Evolutionary conservation across 108 stramenopile species (phyloP), one percentile per base, ranked within the genome.

Genomic region (Cylindrotheca closterium): DNA sequence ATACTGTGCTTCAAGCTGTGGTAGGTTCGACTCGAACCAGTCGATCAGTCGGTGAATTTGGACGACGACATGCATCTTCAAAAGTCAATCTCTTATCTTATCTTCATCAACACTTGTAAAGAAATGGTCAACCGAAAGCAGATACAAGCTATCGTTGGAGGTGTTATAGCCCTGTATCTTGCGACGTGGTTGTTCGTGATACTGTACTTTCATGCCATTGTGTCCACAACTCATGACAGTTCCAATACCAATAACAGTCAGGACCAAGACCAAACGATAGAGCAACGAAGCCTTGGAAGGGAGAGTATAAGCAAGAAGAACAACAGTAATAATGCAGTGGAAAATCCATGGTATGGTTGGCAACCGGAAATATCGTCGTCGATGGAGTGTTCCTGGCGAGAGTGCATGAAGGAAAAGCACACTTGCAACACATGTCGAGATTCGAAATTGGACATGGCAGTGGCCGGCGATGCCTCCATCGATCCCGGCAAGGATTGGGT

Each of bases 291-390:
- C n/a, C n/a, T n/a, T n/a, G n/a, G n/a, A n/a, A n/a, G n/a, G n/a
- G n/a, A n/a, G n/a, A n/a, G 37, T 42, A 42, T 42, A 7, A 15
- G 15, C 7, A 7, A 42, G 15, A 42, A 42, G 10, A n/a, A n/a
- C n/a, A n/a, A n/a, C n/a, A 42, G 56, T 8, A 48, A 55, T 1
- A 47, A 22, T 4, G 28, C 10, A n/a, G 45, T 3, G 5, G 48
- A 63, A 24, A 84, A 80, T 75, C 79, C 85, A 23, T 75, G 80
- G 69, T 67, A 77, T 34, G 84, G 83, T 50, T 88, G 87, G 87
- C 87, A 88, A 65, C 84, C 87, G 0, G 31, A 47, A 0, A 47
- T 75, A 15, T 37, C 68, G 22, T 55, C 58, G 22, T 65, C 66
- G 3, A 51, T 51, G 3, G 68, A 71, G 22, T 79, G 79, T 55